Conservation (phyloP, 2,329 filamentous ascomycete genomes). For the Colletotrichum sp. region DNA sequence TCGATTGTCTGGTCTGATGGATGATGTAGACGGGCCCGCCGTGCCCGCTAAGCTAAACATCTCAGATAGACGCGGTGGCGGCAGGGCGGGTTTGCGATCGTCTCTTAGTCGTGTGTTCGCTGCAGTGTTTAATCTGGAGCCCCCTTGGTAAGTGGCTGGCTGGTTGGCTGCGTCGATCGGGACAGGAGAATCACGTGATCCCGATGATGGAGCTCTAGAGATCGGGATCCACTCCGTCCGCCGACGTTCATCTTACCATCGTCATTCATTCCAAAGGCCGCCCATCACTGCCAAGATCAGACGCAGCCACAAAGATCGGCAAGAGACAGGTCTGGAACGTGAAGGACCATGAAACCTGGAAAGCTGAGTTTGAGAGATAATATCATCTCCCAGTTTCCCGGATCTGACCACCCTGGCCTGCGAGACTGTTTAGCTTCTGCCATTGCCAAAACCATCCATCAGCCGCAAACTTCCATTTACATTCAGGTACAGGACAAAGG, state of each 20-base stretch:
- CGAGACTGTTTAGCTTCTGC: neutral
- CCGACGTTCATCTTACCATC: neutral
- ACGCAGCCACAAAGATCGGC: neutral
- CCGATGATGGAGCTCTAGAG: neutral
- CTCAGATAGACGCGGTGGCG: neutral
- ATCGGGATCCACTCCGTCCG: conserved; percentile 4
- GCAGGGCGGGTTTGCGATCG: neutral
- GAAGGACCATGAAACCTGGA: neutral
- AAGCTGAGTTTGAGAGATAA: neutral
- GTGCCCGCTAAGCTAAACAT: neutral
- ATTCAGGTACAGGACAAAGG: neutral
- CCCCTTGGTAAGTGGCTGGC: neutral
- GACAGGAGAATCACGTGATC: neutral
- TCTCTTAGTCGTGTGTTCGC: neutral
- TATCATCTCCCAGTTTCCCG: neutral
- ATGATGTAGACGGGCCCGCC: neutral
- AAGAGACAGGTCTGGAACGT: neutral
- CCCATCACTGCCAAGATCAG: neutral
- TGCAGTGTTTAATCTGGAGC: neutral
- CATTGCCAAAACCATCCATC: neutral
- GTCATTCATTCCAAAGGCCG: neutral
- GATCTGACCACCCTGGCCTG: neutral
- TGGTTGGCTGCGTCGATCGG: neutral
- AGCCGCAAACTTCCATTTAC: neutral
- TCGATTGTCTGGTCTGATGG: neutral